Conservation (phyloP, 73 alveolate genomes). For the Paramecium primaurelia region DNA sequence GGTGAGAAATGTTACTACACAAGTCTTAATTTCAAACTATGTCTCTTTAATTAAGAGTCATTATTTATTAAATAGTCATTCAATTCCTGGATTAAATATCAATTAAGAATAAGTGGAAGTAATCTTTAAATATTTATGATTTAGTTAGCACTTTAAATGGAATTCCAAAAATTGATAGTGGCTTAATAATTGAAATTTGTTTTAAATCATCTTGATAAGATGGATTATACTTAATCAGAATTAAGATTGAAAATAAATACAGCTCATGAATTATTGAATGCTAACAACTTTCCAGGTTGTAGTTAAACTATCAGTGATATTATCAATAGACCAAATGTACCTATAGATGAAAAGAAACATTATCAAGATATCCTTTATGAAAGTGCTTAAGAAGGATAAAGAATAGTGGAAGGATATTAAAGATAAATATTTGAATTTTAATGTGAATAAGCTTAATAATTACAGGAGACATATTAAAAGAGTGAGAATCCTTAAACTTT, state of each 20-base stretch:
- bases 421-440: conserved; percentile 41
- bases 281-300: conserved; percentile 31
- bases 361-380: conserved; percentile 18
- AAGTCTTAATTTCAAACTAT: conserved; percentile 4
- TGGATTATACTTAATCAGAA: not conserved
- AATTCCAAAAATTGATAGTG: conserved; percentile 28
- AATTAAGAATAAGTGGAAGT: conserved; percentile 31
- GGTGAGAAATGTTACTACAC: conserved; percentile 23
- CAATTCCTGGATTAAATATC: conserved; percentile 30
- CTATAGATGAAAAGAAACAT: conserved; percentile 6
- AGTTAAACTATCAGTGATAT: conserved; percentile 23
- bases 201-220: not conserved
- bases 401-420: conserved; percentile 37
- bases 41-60: not conserved
- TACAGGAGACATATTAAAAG: conserved; percentile 33
- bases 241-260: not conserved
- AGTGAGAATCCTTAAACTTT: conserved; percentile 14
- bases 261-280: conserved; percentile 38
- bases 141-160: conserved; percentile 33
- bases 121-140: not conserved
- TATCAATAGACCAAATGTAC: conserved; percentile 32
- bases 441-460: conserved; percentile 17
- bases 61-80: conserved; percentile 10
- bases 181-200: not conserved
- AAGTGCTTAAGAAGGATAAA: conserved; percentile 34